Conservation (phyloP, 2,329 filamentous ascomycete species). For the Cladophialophora exuberans region DNA sequence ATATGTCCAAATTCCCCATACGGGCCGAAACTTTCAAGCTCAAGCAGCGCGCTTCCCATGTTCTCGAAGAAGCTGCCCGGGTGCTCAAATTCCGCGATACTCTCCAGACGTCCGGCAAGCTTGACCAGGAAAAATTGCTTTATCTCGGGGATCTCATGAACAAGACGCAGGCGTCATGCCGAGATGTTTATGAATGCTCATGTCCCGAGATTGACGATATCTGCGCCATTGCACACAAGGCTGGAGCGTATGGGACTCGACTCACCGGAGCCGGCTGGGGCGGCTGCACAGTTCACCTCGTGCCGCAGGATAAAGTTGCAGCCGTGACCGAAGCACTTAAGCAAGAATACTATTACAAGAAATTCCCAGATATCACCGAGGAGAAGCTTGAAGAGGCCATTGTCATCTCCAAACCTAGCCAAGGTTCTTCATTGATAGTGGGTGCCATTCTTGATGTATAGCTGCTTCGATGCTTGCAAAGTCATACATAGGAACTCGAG, state of each 20-base stretch:
- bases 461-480: not conserved
- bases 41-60: slow-evolving; percentile 83
- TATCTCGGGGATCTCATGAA: slow-evolving; percentile 84
- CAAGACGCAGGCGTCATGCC: slow-evolving; percentile 83
- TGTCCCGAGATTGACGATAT: slow-evolving; percentile 90
- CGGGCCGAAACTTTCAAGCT: slow-evolving; percentile 86
- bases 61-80: slow-evolving; percentile 84
- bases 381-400: slow-evolving; percentile 79
- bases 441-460: slow-evolving; percentile 30
- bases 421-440: slow-evolving; percentile 52
- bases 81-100: slow-evolving; percentile 82
- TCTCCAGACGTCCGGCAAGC: slow-evolving; percentile 57
- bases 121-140: slow-evolving; percentile 68
- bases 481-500: not conserved
- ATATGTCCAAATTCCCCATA: slow-evolving; percentile 86
- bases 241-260: slow-evolving; percentile 77
- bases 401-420: slow-evolving; percentile 84
- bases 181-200: slow-evolving; percentile 86
- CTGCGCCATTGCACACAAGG: slow-evolving; percentile 74
- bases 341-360: slow-evolving; percentile 77
- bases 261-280: slow-evolving; percentile 84
- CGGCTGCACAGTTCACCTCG: slow-evolving; percentile 91
- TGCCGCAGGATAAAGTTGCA: slow-evolving; percentile 80
- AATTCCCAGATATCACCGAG: slow-evolving; percentile 66
- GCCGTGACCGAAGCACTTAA: slow-evolving; percentile 77